phyloP scores from a whole-genome alignment of 2,329 filamentous ascomycete genomes.

The Chaetomium sp. region DNA sequence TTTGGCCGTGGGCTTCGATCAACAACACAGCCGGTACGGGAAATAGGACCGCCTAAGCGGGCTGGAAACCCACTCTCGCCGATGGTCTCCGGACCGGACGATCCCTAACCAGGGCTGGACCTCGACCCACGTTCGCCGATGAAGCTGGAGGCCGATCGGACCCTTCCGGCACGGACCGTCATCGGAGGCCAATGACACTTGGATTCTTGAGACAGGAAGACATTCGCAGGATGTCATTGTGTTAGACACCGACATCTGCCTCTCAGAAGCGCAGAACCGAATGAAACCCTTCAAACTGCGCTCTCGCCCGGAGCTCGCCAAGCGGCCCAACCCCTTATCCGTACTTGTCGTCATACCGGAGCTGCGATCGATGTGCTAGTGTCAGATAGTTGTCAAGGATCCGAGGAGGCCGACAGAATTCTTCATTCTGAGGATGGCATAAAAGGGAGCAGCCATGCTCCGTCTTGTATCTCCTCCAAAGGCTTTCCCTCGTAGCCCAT shows the following conservation, averaged over 20 bases:
- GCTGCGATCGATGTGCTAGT: neutral
- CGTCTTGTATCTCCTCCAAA: neutral
- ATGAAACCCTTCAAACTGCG: neutral
- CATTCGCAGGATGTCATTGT: neutral
- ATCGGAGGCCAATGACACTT: conserved; percentile 12
- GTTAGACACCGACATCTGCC: neutral
- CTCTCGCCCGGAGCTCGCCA: neutral
- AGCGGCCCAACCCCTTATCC: neutral
- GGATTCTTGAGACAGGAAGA: neutral
- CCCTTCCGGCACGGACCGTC: conserved; percentile 10
- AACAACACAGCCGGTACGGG: neutral
- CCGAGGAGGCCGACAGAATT: neutral
- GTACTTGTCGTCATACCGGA: neutral
- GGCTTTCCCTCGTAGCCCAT: neutral
- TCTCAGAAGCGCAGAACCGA: neutral
- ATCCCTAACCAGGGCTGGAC: neutral
- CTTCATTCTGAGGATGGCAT: neutral
- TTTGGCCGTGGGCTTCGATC: neutral
- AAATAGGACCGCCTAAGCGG: neutral
- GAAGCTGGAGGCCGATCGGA: conserved; percentile 14
- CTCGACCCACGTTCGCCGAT: conserved; percentile 11
- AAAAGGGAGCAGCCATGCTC: conserved; percentile 3
- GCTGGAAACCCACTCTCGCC: neutral
- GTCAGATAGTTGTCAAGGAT: neutral
- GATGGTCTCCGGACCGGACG: conserved; percentile 8